Conservation (phyloP, 495 filamentous ascomycete genomes). For the Ramalina intermedia region DNA sequence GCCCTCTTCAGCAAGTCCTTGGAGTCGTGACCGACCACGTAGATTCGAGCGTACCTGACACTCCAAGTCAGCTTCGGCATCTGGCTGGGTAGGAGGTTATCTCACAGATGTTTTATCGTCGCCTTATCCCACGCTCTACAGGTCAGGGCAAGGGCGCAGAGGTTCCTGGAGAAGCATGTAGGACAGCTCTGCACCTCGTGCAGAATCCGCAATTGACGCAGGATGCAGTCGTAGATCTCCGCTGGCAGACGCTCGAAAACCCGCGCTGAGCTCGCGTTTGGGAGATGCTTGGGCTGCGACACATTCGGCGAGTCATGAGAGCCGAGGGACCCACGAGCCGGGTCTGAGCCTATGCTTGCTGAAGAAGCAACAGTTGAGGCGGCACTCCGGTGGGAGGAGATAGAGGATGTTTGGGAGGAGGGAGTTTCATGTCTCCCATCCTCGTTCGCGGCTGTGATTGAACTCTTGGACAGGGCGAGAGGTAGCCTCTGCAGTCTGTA, state of each 20-base stretch:
- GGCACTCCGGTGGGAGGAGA: not conserved
- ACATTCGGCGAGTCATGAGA: not conserved
- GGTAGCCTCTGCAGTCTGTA: slow-evolving; percentile 10
- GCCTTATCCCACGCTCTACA: slow-evolving; percentile 54
- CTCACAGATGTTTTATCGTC: slow-evolving; percentile 50
- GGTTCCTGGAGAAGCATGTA: slow-evolving; percentile 66
- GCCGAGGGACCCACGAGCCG: slow-evolving; percentile 1
- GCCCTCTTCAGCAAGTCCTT: slow-evolving; percentile 47
- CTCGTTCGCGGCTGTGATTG: slow-evolving; percentile 3
- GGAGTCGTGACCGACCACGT: slow-evolving; percentile 56
- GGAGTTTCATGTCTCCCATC: not conserved
- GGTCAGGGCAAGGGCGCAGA: slow-evolving; percentile 51
- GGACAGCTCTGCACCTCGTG: slow-evolving; percentile 43
- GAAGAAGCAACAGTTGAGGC: slow-evolving; percentile 4
- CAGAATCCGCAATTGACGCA: slow-evolving; percentile 33
- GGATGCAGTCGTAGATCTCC: slow-evolving; percentile 43
- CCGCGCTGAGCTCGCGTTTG: slow-evolving; percentile 7
- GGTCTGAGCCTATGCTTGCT: not conserved
- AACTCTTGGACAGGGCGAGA: slow-evolving; percentile 4
- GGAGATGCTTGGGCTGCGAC: not conserved
- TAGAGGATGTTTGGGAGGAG: not conserved
- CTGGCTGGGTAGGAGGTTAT: slow-evolving; percentile 2
- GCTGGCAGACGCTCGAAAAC: slow-evolving; percentile 37
- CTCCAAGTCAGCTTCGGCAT: slow-evolving; percentile 4
- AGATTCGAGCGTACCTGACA: slow-evolving; percentile 52